Conservation (phyloP, 768 basidiomycete species). For the Brasilioporus rufonigricans region DNA sequence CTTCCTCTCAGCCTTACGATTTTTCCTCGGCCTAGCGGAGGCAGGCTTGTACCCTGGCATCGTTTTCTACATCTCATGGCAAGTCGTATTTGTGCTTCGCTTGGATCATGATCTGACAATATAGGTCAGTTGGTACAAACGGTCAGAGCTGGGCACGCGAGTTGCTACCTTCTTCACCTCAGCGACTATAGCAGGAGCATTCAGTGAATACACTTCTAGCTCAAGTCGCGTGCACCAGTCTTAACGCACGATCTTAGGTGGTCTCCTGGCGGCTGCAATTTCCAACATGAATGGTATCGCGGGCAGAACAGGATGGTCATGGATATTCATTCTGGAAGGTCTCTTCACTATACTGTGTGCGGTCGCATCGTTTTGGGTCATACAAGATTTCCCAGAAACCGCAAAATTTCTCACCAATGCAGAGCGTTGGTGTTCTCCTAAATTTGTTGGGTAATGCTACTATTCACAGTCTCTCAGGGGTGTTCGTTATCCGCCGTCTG, state of each 20-base stretch:
- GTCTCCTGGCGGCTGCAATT: conserved; percentile 64
- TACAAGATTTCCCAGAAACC: conserved; percentile 75
- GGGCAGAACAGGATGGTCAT: conserved; percentile 62
- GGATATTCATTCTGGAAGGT: conserved; percentile 78
- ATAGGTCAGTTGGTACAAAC: conserved; percentile 68
- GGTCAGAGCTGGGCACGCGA: conserved; percentile 69
- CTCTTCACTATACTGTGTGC: conserved; percentile 61
- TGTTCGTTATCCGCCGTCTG: conserved; percentile 62
- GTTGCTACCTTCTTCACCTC: conserved; percentile 78
- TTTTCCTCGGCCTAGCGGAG: conserved; percentile 57
- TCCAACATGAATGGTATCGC: conserved; percentile 69
- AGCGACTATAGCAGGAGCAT: conserved; percentile 75
- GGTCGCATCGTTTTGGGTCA: conserved; percentile 63
- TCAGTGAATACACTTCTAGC: conserved; percentile 44
- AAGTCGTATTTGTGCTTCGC: conserved; percentile 7
- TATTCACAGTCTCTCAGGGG: conserved; percentile 46
- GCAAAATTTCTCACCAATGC: conserved; percentile 57
- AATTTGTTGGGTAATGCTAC: not conserved
- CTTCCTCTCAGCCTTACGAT: conserved; percentile 46
- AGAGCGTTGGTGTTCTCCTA: conserved; percentile 50
- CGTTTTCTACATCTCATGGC: conserved; percentile 64
- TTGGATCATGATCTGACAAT: not conserved
- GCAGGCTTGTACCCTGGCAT: conserved; percentile 53
- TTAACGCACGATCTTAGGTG: conserved; percentile 38
- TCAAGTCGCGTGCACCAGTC: not conserved